Evolutionary conservation across 352 stramenopile species (phyloP).

Genomic region (Phytophthora podocarpi): DNA sequence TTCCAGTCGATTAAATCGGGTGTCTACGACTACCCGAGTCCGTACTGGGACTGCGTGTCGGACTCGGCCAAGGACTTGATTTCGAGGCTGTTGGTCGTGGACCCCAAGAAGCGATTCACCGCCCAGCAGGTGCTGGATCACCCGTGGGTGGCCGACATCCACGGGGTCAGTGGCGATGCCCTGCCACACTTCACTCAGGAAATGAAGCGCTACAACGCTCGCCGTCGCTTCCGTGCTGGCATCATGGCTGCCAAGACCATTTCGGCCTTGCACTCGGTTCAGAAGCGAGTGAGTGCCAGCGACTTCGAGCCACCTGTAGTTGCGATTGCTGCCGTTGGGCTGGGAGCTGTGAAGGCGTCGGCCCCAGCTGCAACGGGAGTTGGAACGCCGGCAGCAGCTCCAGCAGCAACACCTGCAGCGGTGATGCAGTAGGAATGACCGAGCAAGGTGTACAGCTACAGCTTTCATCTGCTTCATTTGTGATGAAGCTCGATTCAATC

Average conservation of each 20-base stretch:
- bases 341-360: constrained; percentile 10
- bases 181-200: constrained; percentile 90
- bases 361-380: constrained; percentile 4
- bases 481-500: constrained; percentile 8
- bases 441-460: background rate
- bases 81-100: constrained; percentile 86
- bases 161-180: constrained; percentile 70
- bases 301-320: constrained; percentile 38
- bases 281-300: constrained; percentile 49
- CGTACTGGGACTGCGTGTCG: constrained; percentile 95
- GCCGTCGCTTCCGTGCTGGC: constrained; percentile 73
- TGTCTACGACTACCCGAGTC: constrained; percentile 91
- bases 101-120: constrained; percentile 91
- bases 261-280: constrained; percentile 46
- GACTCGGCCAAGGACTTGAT: constrained; percentile 94
- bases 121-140: constrained; percentile 85
- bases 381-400: background rate
- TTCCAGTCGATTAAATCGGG: constrained; percentile 91
- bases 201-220: constrained; percentile 90
- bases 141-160: constrained; percentile 84
- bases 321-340: constrained; percentile 14
- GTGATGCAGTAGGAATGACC: constrained; percentile 18
- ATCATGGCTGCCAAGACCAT: constrained; percentile 87
- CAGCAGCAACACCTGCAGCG: background rate
- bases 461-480: too few relatives aligned